Percentiles rank a stretch among this genome's conserved stretches.
Conservation (phyloP, 163 green algal genomes). For the Chloromonas sp. region DNA sequence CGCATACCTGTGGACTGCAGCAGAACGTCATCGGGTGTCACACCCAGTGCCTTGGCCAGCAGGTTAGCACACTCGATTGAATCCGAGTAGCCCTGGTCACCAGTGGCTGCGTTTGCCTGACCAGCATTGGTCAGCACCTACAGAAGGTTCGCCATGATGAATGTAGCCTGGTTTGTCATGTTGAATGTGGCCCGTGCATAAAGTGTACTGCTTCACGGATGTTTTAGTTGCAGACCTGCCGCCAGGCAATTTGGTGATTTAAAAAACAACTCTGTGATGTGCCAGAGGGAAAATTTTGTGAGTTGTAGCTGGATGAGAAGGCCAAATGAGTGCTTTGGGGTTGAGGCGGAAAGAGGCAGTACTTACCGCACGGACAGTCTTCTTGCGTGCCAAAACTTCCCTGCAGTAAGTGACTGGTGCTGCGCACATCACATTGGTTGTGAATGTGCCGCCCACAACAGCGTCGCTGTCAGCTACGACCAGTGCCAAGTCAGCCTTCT, state of each 20-base stretch:
- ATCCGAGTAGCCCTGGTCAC: conserved; percentile 57
- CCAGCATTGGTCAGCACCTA: conserved; percentile 89
- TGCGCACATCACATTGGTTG: conserved; percentile 92
- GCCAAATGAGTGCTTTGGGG: no score
- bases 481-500: conserved; percentile 88
- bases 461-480: conserved; percentile 66
- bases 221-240: no score
- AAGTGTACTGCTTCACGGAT: no score
- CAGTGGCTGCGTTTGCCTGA: conserved; percentile 97
- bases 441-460: conserved; percentile 82
- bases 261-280: no score
- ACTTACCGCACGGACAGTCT: conserved; percentile 62
- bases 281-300: no score
- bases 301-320: no score
- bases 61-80: conserved; percentile 27
- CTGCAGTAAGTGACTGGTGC: conserved; percentile 92
- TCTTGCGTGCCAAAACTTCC: conserved; percentile 64
- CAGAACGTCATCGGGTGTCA: conserved; percentile 39
- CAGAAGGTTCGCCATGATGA: neutral
- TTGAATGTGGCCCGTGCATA: no score
- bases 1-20: conserved; percentile 46
- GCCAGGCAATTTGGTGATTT: no score
- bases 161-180: no score
- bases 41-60: conserved; percentile 30
- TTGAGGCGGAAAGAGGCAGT: no score